Base-by-base conservation (phyloP, 2,329 filamentous ascomycete genomes). In the Fusarium penzigii region DNA sequence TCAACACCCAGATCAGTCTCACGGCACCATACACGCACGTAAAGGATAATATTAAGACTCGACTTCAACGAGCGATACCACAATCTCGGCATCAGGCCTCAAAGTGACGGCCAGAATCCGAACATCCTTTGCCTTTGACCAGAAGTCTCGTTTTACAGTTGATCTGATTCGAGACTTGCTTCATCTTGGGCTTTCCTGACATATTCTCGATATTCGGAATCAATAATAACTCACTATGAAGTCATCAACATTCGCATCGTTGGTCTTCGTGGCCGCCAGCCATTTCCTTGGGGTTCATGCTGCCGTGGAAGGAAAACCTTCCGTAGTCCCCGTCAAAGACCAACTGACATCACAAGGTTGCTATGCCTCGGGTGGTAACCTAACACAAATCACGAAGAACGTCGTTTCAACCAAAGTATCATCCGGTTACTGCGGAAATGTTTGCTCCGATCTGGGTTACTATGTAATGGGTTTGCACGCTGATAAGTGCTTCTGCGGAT, bases 401-500 rank as follows among this genome's bases (percentile, higher is more conserved):
- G 52, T 65, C 11, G 32, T 52, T 1, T 46, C 44, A 44, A 9
- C 20, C 10, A 8, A 13, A 3, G 59, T 74, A 17, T 69, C 70
- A 6, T 73, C 72, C 12, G 79, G 78, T 48, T 53, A 59, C 12
- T 85, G 82, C 60, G 60, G 58, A 13, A 29, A 59, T 0, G 46
- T 62, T 2, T 83, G 80, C 63, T 65, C 71, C 3, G 65, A 71
- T 1, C 64, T 75, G 8, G 77, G 80, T 36, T 75, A 70, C 32
- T 60, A 78, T 1, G 87, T 91, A 8, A 83, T 86, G 63, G 90
- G 79, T 32, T 73, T 89, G 42, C 82, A 79, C 8, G 78, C 79
- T 16, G 82, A 82, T 14, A 75, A 78, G 16, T 96, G 92, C 73
- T 89, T 78, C 65, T 96, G 92, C 65, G 92, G 91, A 53, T 74